Conservation (phyloP, 345 rosid genomes). For the Leavenworthia alabamica region DNA sequence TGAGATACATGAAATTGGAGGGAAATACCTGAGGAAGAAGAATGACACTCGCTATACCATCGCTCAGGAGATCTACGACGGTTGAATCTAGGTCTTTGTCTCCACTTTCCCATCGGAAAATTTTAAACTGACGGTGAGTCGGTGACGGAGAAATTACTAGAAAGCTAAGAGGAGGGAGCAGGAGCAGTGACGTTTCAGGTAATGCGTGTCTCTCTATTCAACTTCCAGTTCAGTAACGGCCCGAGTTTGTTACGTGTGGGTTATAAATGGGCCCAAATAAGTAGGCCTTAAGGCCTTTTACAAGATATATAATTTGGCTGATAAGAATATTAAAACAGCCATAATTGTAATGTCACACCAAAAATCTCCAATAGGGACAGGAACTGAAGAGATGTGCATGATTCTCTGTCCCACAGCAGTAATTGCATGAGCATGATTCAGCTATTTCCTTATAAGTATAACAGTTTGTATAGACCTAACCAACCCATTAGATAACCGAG, state of each 20-base stretch:
- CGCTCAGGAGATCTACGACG: conserved; percentile 31
- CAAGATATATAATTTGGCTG: not conserved
- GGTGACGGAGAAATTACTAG: not conserved
- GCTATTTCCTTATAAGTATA: not conserved
- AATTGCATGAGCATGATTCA: not conserved
- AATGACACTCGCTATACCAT: conserved; percentile 25
- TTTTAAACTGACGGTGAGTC: not conserved
- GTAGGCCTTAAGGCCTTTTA: not conserved
- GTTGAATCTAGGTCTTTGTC: conserved; percentile 16
- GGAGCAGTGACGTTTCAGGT: not conserved
- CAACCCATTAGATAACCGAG: not conserved
- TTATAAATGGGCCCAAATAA: not conserved
- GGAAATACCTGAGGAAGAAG: conserved; percentile 14
- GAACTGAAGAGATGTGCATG: not conserved
- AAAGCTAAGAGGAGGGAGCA: not conserved
- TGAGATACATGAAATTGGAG: not conserved
- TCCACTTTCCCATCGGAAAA: conserved; percentile 28
- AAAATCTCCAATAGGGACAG: not conserved
- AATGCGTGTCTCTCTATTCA: not conserved
- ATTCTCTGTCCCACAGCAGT: not conserved
- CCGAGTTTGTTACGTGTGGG: not conserved
- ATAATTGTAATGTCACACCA: not conserved
- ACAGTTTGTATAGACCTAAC: not conserved
- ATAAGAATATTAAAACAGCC: not conserved
- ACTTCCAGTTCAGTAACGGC: not conserved